Evolutionary conservation across 495 filamentous ascomycete genomes (phyloP).

Genomic region (Podospora fimiseda): DNA sequence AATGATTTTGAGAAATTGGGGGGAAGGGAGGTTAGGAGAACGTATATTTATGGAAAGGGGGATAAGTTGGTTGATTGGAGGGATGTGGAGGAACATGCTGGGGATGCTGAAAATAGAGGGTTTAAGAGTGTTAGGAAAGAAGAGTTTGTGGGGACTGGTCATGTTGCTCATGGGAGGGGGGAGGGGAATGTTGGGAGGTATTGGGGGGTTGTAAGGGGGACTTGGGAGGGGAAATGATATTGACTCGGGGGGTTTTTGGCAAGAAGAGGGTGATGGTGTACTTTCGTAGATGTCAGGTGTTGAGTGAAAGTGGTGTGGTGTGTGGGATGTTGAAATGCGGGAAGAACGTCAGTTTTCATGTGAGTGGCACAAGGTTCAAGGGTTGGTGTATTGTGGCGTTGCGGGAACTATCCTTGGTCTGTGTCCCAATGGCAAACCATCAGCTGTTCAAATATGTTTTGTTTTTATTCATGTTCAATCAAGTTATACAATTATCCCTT

Average conservation of each 20-base stretch:
- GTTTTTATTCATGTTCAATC: no score
- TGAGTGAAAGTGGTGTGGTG: background rate
- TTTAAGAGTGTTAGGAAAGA: constrained; percentile 27
- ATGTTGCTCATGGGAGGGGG: constrained; percentile 37
- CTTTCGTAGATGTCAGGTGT: no score
- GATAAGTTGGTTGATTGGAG: constrained; percentile 36
- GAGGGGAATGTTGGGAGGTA: constrained; percentile 34
- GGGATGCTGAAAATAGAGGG: constrained; percentile 26
- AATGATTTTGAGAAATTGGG: constrained; percentile 22
- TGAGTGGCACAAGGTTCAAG: no score
- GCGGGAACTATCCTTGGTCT: no score
- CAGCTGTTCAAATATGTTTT: no score
- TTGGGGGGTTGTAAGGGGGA: constrained; percentile 33
- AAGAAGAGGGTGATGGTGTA: background rate
- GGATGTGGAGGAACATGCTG: constrained; percentile 36
- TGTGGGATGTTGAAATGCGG: no score
- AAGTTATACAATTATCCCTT: no score
- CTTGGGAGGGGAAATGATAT: constrained; percentile 27
- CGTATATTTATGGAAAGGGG: constrained; percentile 36
- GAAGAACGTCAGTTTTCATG: no score
- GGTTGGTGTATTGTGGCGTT: no score
- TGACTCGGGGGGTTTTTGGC: no score
- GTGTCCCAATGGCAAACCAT: no score
- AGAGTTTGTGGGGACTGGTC: constrained; percentile 30
- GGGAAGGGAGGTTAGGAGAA: constrained; percentile 30